Base-by-base conservation (phyloP, 805 yeast genomes). In the Metschnikowia lunata region DNA sequence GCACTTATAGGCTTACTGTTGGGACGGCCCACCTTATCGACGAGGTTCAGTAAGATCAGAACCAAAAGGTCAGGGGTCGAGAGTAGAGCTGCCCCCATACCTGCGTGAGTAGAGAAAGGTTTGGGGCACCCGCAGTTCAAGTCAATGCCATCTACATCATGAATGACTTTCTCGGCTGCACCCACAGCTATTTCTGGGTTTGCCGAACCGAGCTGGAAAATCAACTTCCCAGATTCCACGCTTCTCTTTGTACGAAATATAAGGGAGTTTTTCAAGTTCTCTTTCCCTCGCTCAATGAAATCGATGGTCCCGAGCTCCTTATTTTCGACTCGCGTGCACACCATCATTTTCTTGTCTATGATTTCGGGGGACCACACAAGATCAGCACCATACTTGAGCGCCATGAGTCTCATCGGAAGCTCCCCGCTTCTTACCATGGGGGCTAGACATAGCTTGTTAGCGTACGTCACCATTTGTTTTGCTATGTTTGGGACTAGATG, bases 381-480 rank as follows among this genome's bases (percentile, higher is more conserved):
- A 63, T 93, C 98, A 0, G 97, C 96, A 3, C 97, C 97, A 60
- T 87, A 74, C 51, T 76, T 78, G 23, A 93, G 71, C 0, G 97
- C 83, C 51, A 90, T 61, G 7, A 91, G 72, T 44, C 99, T 73
- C 8, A 89, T 83, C 6, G 99, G 98, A 6, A 93, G 76, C 66
- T 93, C 99, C 10, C 98, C 96, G 34, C 91, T 85, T 30, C 99
- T 74, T 40, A 91, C 97, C 99, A 91, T 91, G 0, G 99, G 99
- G 0, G 97, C 98, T 33, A 91, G 75, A 15, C 84, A 95, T 43
- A 89, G 64, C 57, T 86, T 87, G 1, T 95, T 91, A 14, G 78
- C 75, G 64, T 81, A 90, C 30, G 77, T 79, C 5, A 85, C 73
- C 87, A 84, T 80, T 27, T 30, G 15, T 29, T 23, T 30, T 13